Conservation (phyloP, 2,329 filamentous ascomycete species). For the Aspergillus alliaceus region DNA sequence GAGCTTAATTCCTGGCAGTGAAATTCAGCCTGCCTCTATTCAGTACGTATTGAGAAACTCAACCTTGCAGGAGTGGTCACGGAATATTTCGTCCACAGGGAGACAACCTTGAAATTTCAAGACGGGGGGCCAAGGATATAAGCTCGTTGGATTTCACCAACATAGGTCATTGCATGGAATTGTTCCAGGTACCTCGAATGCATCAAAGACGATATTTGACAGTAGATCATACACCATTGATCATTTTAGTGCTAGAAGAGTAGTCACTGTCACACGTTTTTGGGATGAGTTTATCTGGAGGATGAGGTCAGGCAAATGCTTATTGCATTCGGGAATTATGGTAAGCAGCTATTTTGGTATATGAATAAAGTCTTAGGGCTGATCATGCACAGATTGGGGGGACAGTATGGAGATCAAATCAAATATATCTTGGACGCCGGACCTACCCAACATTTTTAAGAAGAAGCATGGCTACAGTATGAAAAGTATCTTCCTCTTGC, state of each 20-base stretch:
- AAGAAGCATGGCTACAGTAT: conserved; percentile 32
- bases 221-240: conserved; percentile 42
- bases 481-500: conserved; percentile 30
- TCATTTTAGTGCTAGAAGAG: conserved; percentile 42
- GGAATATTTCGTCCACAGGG: conserved; percentile 10
- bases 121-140: background rate
- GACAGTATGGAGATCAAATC: conserved; percentile 28
- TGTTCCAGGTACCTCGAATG: conserved; percentile 25
- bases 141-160: conserved; percentile 21
- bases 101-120: conserved; percentile 7
- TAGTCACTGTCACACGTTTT: conserved; percentile 36
- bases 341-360: conserved; percentile 4
- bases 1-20: background rate
- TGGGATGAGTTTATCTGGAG: conserved; percentile 41
- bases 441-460: conserved; percentile 29
- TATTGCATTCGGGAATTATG: conserved; percentile 35
- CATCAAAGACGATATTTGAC: conserved; percentile 24
- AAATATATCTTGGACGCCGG: conserved; percentile 36
- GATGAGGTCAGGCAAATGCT: conserved; percentile 32
- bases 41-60: conserved; percentile 11
- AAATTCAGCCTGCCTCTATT: conserved; percentile 5
- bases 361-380: too few species aligned
- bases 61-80: conserved; percentile 10
- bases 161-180: conserved; percentile 18
- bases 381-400: conserved; percentile 8